Evolutionary conservation across 164 flowering plant genomes (phyloP), one percentile per base, ranked within the genome.

Genomic region (Liriodendron chinense): DNA sequence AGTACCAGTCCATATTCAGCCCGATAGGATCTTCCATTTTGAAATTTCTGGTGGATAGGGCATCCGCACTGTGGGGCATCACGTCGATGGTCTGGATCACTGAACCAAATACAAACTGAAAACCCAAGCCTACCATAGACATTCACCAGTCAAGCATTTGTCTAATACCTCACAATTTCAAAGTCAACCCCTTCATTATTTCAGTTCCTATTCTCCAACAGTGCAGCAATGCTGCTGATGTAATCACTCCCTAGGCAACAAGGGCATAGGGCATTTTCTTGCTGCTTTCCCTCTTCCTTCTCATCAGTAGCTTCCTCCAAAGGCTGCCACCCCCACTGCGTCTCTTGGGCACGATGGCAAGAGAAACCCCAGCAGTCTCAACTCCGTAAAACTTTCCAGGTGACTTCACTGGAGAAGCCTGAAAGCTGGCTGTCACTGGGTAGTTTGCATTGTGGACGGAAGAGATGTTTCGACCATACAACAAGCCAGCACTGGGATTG

Each of bases 261-360:
- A 82, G 72, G 18, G 84, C 78, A 16, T 72, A 80, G 22, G 84
- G 63, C 59, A 63, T 77, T 80, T 84, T 85, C 82, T 81, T 86
- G 71, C 78, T 79, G 75, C 78, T 78, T 12, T 83, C 83, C 79
- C 78, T 89, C 84, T 83, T 94, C 85, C 84, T 89, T 81, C 93
- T 88, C 65, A 83, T 69, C 50, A 93, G 73, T 6, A 94, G 84
- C 83, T 82, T 91, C 86, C 84, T 84, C 24, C 89, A 77, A n/a
- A 91, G 85, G 68, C 89, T 86, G 16, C 84, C 78, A 64, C 87
- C 84, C 13, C 83, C 77, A 72, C 87, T 85, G 23, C 78, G 80
- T 77, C 85, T 89, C 77, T 85, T 89, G 2, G 93, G 89, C 16
- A 91, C 88, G 66, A 94, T 80, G 56, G 92, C 90, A 66, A 93